phyloP scores from a whole-genome alignment of 1,284 basidiomycete species.

The Ustilago nuda region DNA sequence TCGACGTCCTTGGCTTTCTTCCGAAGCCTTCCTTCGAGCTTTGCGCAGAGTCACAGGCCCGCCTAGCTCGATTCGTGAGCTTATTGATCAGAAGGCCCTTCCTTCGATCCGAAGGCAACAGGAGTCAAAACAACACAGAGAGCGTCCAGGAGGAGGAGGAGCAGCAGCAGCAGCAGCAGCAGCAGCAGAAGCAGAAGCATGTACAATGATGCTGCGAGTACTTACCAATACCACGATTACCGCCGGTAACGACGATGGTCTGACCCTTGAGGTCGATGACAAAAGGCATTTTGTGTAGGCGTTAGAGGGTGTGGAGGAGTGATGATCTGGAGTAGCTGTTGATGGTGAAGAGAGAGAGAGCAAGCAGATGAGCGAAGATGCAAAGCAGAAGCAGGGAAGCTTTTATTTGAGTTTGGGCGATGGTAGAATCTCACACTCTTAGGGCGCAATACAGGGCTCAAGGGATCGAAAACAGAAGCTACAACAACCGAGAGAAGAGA shows the following conservation, averaged over 20 bases:
- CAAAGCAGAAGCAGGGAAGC: not conserved
- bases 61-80: no score
- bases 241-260: conserved; percentile 73
- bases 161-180: not conserved
- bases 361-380: not conserved
- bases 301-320: not conserved
- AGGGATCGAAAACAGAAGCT: not conserved
- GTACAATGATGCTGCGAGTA: not conserved
- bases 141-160: not conserved
- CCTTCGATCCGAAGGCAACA: conserved; percentile 4
- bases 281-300: conserved; percentile 43
- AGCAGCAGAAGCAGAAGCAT: not conserved
- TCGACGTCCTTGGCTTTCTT: not conserved
- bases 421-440: not conserved
- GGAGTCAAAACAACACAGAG: conserved; percentile 36
- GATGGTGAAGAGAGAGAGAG: not conserved
- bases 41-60: not conserved
- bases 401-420: conserved; percentile 3
- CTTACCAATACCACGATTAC: conserved; percentile 68
- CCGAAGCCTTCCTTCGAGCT: not conserved
- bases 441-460: not conserved
- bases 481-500: conserved; percentile 1
- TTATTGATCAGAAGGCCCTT: no score
- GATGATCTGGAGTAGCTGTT: not conserved
- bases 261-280: conserved; percentile 55